Evolutionary conservation across 805 yeast genomes (phyloP), one percentile per base, ranked within the genome.

Genomic region (Metschnikowia santaceciliae): DNA sequence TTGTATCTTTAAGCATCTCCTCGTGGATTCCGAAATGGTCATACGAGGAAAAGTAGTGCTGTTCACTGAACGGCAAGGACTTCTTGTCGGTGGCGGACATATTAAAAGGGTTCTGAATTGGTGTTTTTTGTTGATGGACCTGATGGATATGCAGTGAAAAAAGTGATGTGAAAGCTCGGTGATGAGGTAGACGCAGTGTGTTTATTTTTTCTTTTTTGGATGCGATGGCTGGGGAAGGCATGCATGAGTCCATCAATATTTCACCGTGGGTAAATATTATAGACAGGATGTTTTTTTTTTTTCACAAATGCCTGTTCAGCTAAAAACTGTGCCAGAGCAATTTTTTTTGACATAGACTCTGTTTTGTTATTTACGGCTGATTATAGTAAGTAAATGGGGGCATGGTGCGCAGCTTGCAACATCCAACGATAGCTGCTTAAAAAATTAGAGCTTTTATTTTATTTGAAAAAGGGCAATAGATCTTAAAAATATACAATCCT

Each of bases 11-110:
- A 62, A 94, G 82, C 99, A 94, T 94, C 72, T 92, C 98, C 72
- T 95, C 99, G 67, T 94, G 99, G 64, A 94, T 94, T 48, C 97
- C 96, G 65, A 90, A 90, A 67, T 94, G 98, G 68, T 92, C 97
- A 64, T 94, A 94, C 2, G 98, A 92, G 47, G 84, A 79, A 75
- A 94, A 94, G 72, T 94, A 94, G 70, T 92, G 98, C 72, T 90
- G 95, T 65, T 92, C 98, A 43, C 80, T 70, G 66, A 82, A 81
- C 26, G 90, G 82, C 59, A 87, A 73, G n/a, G 73, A 51, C 33
- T 73, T 63, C 62, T 84, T 84, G 56, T 83, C 86, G 5, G 92
- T 87, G 47, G 92, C 92, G 46, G 84, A 82, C 60, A 55, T 53
- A 23, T 10, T 42, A 13, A 30, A 19, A 8, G 35, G 35, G 5